A percentile compares a stretch with the other conserved stretches of the same genome.
phyloP scores from a whole-genome alignment of 148 eudicot species.

The Rhododendron williamsianum region DNA sequence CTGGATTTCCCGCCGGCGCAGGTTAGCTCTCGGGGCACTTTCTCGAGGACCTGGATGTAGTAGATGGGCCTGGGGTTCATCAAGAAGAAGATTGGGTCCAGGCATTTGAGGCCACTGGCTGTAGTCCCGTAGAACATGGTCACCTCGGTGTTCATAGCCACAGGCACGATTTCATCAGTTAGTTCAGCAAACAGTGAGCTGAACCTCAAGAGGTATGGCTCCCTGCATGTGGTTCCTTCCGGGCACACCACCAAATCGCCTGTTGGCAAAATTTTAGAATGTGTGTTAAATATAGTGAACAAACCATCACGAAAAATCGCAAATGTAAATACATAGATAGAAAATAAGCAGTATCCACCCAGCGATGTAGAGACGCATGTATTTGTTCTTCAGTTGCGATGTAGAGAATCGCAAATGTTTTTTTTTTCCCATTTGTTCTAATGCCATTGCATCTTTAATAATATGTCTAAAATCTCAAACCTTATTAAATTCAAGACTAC shows the following conservation, averaged over 20 bases:
- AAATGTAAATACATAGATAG: not conserved
- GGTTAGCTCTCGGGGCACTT: conserved; percentile 29
- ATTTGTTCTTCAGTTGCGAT: not conserved
- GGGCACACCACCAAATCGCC: conserved; percentile 83
- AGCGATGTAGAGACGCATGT: too few species aligned
- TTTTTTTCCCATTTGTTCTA: not conserved
- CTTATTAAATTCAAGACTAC: too few species aligned
- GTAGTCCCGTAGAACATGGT: conserved; percentile 91
- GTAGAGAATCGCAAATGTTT: not conserved
- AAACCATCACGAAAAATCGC: not conserved
- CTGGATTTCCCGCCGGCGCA: conserved; percentile 46
- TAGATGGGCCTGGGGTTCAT: conserved; percentile 85
- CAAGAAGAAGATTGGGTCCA: conserved; percentile 82
- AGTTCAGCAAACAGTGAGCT: conserved; percentile 83
- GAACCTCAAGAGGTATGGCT: conserved; percentile 71
- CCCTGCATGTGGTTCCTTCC: conserved; percentile 90
- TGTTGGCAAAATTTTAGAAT: not conserved
- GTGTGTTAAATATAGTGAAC: not conserved
- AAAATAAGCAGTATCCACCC: too few species aligned
- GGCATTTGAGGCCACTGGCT: conserved; percentile 71
- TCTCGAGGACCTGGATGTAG: conserved; percentile 40
- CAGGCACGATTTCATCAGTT: conserved; percentile 76
- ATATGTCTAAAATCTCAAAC: too few species aligned
- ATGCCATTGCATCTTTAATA: not conserved
- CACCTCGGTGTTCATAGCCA: conserved; percentile 61